phyloP scores from a whole-genome alignment of 495 filamentous ascomycete species.

The Penicillium malachiteum region DNA sequence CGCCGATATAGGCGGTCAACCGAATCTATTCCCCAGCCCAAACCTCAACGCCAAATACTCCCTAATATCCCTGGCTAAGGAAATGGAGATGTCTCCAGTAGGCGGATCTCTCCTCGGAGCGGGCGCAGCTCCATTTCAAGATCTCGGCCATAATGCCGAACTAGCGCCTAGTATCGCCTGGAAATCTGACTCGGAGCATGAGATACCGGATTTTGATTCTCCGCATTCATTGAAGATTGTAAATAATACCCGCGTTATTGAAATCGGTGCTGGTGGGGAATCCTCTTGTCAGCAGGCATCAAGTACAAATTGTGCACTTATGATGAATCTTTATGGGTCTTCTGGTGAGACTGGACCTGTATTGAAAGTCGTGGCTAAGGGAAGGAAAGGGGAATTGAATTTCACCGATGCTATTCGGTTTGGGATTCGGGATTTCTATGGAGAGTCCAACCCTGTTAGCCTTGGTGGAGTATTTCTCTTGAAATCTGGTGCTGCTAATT shows the following conservation, averaged over 20 bases:
- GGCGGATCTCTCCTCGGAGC: slow-evolving; percentile 34
- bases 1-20: slow-evolving; percentile 40
- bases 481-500: slow-evolving; percentile 29
- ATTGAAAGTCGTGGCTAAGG: slow-evolving; percentile 29
- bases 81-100: slow-evolving; percentile 31
- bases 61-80: slow-evolving; percentile 24
- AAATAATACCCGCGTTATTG: slow-evolving; percentile 18
- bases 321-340: slow-evolving; percentile 40
- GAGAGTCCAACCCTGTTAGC: slow-evolving; percentile 28
- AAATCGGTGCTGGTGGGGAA: slow-evolving; percentile 5
- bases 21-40: slow-evolving; percentile 34
- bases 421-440: slow-evolving; percentile 23
- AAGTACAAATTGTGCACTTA: slow-evolving; percentile 35
- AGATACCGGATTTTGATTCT: slow-evolving; percentile 19
- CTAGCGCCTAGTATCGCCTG: slow-evolving; percentile 38
- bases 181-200: not conserved
- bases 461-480: slow-evolving; percentile 40
- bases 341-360: slow-evolving; percentile 30
- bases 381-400: slow-evolving; percentile 24
- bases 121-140: slow-evolving; percentile 40
- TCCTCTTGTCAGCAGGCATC: slow-evolving; percentile 3
- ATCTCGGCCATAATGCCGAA: slow-evolving; percentile 38
- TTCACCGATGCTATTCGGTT: slow-evolving; percentile 35
- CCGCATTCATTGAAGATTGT: slow-evolving; percentile 10
- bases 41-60: slow-evolving; percentile 31